Percentiles rank a stretch among this genome's conserved stretches.
phyloP scores from a whole-genome alignment of 129 eudicot genomes.

The Deinandra increscens region DNA sequence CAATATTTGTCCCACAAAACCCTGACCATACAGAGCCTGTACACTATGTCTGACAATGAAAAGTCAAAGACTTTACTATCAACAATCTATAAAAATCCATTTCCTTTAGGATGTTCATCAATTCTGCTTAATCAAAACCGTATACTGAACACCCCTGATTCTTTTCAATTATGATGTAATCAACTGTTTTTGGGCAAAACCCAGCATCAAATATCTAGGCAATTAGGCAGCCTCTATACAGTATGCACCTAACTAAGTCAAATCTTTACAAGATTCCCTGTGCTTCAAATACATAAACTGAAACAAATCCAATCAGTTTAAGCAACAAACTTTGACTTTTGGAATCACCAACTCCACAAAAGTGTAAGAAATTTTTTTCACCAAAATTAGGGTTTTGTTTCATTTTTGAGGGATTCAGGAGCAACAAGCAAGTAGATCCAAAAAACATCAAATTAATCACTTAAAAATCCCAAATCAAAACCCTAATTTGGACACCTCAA shows the following conservation, averaged over 20 bases:
- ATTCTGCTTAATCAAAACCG: too few relatives aligned
- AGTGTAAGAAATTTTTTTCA: neutral
- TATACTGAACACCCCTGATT: too few relatives aligned
- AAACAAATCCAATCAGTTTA: neutral
- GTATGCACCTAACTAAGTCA: conserved; percentile 22
- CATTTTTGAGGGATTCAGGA: conserved; percentile 6
- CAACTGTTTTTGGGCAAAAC: conserved; percentile 3
- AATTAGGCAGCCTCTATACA: conserved; percentile 29
- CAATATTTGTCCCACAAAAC: conserved; percentile 23
- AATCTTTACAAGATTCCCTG: conserved; percentile 5
- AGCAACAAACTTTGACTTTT: conserved; percentile 24
- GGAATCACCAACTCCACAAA: conserved; percentile 13
- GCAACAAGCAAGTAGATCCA: conserved; percentile 27
- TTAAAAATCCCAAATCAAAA: conserved; percentile 1
- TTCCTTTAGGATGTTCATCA: neutral
- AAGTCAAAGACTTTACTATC: conserved; percentile 29
- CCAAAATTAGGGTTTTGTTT: conserved; percentile 20
- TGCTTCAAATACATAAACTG: conserved; percentile 2
- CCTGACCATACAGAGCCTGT: conserved; percentile 20
- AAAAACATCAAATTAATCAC: neutral
- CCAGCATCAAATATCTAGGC: conserved; percentile 29
- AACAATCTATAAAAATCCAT: conserved; percentile 23
- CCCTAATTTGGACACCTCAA: conserved; percentile 20
- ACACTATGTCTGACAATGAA: conserved; percentile 14
- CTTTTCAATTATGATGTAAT: neutral